Base-by-base conservation (phyloP, 176 grass and related monocot genomes). In the Triticum monococcum region DNA sequence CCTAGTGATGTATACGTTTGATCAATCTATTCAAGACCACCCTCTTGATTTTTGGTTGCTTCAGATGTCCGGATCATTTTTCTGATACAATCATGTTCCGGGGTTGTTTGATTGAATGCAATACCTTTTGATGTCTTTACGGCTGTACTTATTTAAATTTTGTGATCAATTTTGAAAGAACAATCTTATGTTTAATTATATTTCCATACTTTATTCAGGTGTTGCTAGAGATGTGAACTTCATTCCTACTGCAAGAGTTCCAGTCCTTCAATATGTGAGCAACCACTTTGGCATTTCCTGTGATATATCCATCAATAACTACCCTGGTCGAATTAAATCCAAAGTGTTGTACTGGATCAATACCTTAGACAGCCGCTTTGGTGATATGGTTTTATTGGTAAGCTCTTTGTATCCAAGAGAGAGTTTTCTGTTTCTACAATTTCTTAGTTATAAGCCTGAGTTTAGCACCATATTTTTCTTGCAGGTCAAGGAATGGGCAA, bases 401-500 rank as follows among this genome's bases (percentile, higher is more conserved):
- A 75, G 84, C 20, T 79, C 31, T 31, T 26, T 13, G 23, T 89
- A 67, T 38, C 32, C 13, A 73, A 25, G 17, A 33, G 25, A 84
- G 3, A 50, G 11, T 84, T 75, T 37, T 77, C 78, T 64, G 36
- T 22, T 78, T 61, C 14, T 7, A 28, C 12, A 13, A 17, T 68
- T 26, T 68, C 83, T 83, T 87, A 72, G 57, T 76, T 35, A 56
- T 35, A 41, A 79, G 13, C 16, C 4, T 57, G 57, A 84, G 20
- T 10, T 92, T 76, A 57, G 17, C 36, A 74, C 67, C 25, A 84
- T 74, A 67, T 35, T 88, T 88, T 89, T 24, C 17, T 17, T 92
- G 64, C 90, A 98, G 96, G 89, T 90, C 33, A 98, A 98, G 81
- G 96, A 95, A 88, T 98, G 96, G 93, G 96, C 96, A 12, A 98